Evolutionary conservation across 2,329 filamentous ascomycete species (phyloP), one percentile per base, ranked within the genome.

Genomic region (Curvularia sp.): DNA sequence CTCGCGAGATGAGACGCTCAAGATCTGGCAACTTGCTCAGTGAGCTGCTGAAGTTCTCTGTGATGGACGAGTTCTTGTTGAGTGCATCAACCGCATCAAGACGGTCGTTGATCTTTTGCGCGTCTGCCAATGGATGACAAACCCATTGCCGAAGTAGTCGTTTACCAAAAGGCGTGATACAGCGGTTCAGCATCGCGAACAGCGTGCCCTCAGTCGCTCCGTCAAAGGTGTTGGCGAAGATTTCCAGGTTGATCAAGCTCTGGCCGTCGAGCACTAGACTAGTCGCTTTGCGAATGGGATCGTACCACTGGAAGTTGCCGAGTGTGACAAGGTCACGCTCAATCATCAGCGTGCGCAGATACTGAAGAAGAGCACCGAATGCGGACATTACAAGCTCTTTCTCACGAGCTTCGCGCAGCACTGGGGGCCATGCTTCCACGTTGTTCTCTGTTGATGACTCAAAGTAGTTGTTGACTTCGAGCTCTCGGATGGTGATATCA

Each of bases 71-170:
- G 73, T 98, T 92, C 0, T 90, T 89, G 67, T 97, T 97, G 42
- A 99, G 82, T 70, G 94, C 88, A 70, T 98, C 95, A 4, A 99
- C 93, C 5, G 95, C 95, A 78, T 99, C 93, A 10, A 99, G 82
- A 5, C 95, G 88, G 64, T 96, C 93, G 70, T 98, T 97, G 81
- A 99, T 97, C 73, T 90, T 93, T 38, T 84, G 80, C 5, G 91
- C 88, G 77, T 97, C 90, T 74, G 93, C 92, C 13, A 99, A 83
- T 2, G 95, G 95, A 76, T 99, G 95, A 70, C 94, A 98, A 2
- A 99, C 90, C 95, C 95, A 99, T 75, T 97, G 93, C 54, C 93
- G 90, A 76, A 99, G 93, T 76, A 97, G 87, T 10, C 95, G 90
- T 79, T 99, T 99, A 57, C 95, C 95, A 73, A 99, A 99, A 0